phyloP scores from a whole-genome alignment of 805 yeast species.

The Saccharomyces cerevisiae region DNA sequence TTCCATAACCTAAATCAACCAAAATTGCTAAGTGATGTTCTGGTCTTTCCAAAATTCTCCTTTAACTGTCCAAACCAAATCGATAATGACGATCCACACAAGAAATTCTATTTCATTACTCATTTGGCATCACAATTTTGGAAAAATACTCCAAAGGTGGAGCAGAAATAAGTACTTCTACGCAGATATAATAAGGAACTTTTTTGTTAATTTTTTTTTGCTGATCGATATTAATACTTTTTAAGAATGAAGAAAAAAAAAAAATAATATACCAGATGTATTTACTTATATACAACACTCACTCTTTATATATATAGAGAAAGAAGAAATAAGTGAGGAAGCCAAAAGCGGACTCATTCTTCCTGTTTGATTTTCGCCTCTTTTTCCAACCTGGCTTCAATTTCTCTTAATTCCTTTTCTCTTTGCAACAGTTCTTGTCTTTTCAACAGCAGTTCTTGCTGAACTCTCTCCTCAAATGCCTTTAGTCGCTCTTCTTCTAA shows the following conservation, averaged over 20 bases:
- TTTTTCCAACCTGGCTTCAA: conserved; percentile 59
- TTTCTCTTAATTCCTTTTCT: conserved; percentile 76
- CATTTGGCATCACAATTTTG: conserved; percentile 28
- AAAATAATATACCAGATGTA: background rate
- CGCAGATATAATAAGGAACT: background rate
- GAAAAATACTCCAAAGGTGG: conserved; percentile 26
- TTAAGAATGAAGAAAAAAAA: background rate
- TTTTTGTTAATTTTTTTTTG: background rate
- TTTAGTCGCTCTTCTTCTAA: conserved; percentile 81
- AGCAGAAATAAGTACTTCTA: background rate
- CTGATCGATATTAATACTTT: background rate
- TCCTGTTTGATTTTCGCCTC: conserved; percentile 39
- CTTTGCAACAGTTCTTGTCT: conserved; percentile 75
- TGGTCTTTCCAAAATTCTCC: conserved; percentile 48
- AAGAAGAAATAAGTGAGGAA: background rate
- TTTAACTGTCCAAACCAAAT: conserved; percentile 26
- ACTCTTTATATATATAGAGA: background rate
- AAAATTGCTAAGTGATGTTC: conserved; percentile 53
- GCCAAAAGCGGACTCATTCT: background rate
- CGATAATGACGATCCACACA: conserved; percentile 19
- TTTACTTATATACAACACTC: background rate
- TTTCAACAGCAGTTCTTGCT: conserved; percentile 73
- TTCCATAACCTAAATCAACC: conserved; percentile 55
- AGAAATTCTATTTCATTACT: conserved; percentile 20
- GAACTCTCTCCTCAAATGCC: conserved; percentile 82